Base-by-base conservation (phyloP, 345 rosid genomes). In the Gossypium ekmanianum region DNA sequence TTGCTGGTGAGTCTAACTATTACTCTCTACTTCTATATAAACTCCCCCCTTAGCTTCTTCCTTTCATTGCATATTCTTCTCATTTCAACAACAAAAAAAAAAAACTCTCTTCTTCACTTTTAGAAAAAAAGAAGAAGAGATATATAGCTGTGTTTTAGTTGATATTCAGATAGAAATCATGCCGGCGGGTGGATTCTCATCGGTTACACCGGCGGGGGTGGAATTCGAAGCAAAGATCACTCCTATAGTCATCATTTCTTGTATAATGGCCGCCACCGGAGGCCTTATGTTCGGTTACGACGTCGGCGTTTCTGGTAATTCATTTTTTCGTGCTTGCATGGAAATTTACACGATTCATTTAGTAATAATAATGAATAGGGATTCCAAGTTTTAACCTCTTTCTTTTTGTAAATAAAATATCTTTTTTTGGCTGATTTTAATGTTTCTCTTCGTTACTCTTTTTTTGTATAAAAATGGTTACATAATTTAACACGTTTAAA, bases 231-330 rank as follows among this genome's bases (percentile, higher is more conserved):
- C 98, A 1, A 92, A 91, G 92, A 92, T 94, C 69, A 94, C 98
- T 61, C 97, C 96, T 13, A 85, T 91, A 73, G 98, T 94, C 4
- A 81, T 94, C 76, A 76, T 94, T 68, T 88, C 98, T 11, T 94
- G 98, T 78, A 88, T 94, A 78, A 88, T 90, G 97, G 98, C 98
- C 8, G 98, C 98, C 72, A 91, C 98, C 9, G 98, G 98, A 0
- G 98, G 98, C 2, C 98, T 94, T 83, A 93, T 94, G 98, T 94
- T 92, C 39, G 98, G 98, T 54, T 94, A 94, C 68, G 98, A 92
- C 71, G 88, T 92, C 57, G 98, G 98, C 58, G 88, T 94, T 61
- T 92, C 98, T 52, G 98, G 98, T 92, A 85, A 61, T 17, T 5
- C 14, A 7, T 4, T 43, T 50, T 64, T 39, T 52, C 16, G 43